Base-by-base conservation (phyloP, 2,329 filamentous ascomycete genomes). In the Aureobasidium musti region DNA sequence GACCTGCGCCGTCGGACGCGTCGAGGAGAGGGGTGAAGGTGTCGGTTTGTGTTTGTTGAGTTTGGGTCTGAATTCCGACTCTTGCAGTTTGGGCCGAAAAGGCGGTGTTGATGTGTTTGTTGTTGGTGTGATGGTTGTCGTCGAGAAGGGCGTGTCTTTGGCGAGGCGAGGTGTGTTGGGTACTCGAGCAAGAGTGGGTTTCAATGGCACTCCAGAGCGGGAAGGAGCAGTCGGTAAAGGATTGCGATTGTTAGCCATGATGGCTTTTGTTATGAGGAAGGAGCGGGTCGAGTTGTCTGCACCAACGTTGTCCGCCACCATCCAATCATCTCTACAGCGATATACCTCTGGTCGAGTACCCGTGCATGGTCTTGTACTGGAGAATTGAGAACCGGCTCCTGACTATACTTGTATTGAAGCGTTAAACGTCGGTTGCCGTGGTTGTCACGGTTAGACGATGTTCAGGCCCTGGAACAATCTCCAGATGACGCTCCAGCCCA, bases 111-210 rank as follows among this genome's bases (percentile, higher is more conserved):
- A 30, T n/a, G 54, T 39, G 35, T 39, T 63, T 19, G 65, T 17
- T 23, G 43, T 50, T 23, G 73, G 68, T 5, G 74, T 35, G 11
- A 11, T 23, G 33, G 50, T 6, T n/a, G 50, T n/a, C 3, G 50
- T 53, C 30, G 50, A 53, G 30, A 30, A 35, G 11, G 50, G 19
- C 4, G 19, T 52, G 33, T 50, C 67, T 45, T 68, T 69, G 70
- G 74, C 73, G 63, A 88, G 79, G 72, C 86, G 84, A 17, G 87
- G 87, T 21, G 86, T 86, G 68, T 88, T 74, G 53, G 86, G 86
- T 23, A 81, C 76, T 73, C 84, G 85, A 69, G 77, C 83, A 76
- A 92, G 86, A 67, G 87, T 84, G 63, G 91, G 90, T 80, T 88
- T 88, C 74, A 89, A 83, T 47, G 88, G 86, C 74, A 83, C 82